A percentile compares a stretch with the other conserved stretches of the same genome.
Conservation (phyloP, 805 yeast genomes). For the Brettanomyces nanus region DNA sequence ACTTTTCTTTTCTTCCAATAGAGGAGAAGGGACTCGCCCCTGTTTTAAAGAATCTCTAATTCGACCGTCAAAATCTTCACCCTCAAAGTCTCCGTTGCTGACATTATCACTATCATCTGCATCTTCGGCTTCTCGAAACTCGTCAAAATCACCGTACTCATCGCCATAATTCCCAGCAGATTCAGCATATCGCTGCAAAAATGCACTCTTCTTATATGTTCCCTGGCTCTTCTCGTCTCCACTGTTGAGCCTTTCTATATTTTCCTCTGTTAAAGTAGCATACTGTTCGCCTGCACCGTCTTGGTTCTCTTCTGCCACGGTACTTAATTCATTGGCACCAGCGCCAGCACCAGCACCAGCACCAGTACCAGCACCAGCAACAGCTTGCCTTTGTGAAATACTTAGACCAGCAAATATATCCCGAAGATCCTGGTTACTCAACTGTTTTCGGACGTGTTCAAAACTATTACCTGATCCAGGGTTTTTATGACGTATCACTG, state of each 20-base stretch:
- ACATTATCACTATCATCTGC: conserved; percentile 12
- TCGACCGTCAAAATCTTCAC: conserved; percentile 1
- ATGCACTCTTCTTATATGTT: conserved; percentile 4
- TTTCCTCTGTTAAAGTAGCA: conserved; percentile 19
- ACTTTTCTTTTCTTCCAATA: not conserved
- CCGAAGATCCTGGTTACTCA: conserved; percentile 4
- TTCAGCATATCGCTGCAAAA: conserved; percentile 15
- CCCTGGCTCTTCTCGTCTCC: not conserved
- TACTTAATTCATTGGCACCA: conserved; percentile 16
- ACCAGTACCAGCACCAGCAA: too few relatives aligned
- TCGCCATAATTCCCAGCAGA: too few relatives aligned
- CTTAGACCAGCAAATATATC: conserved; percentile 6
- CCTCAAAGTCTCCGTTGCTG: conserved; percentile 6
- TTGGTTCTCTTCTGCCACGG: conserved; percentile 18
- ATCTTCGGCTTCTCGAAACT: too few relatives aligned
- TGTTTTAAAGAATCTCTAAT: not conserved
- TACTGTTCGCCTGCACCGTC: conserved; percentile 5
- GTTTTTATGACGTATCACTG: conserved; percentile 12
- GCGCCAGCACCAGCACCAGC: too few relatives aligned
- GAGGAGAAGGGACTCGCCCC: not conserved
- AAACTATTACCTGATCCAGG: not conserved
- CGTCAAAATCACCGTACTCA: conserved; percentile 14
- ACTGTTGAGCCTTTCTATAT: conserved; percentile 11
- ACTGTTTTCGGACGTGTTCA: conserved; percentile 2
- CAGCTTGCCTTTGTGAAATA: not conserved